Evolutionary conservation across 2,329 filamentous ascomycete species (phyloP), one percentile per base, ranked within the genome.

Genomic region (Aspergillus bombycis): DNA sequence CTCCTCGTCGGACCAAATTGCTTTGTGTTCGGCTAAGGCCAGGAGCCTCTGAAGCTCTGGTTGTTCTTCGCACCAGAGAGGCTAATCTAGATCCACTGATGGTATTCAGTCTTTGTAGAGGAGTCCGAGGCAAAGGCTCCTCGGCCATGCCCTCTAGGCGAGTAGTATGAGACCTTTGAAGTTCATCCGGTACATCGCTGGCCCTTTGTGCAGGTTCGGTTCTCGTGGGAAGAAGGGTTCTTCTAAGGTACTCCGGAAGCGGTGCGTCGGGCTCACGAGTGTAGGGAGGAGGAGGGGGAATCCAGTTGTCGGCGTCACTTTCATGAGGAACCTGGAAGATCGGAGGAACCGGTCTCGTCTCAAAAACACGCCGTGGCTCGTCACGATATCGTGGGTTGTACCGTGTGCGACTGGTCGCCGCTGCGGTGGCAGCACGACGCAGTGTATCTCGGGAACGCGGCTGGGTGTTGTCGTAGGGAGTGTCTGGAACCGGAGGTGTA

Each of bases 271-370:
- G 66, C 23, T 79, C 73, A 10, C 70, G 75, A 26, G 72, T 75
- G 64, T 96, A 96, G 1, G 91, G 91, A 3, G 92, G 92, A 10
- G 92, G 92, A 6, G 92, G 92, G 6, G 92, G 91, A 5, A 93
- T 90, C 92, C 92, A 96, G 70, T 94, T 92, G 71, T 95, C 92
- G 4, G 92, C 91, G 74, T 95, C 92, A 67, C 91, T 94, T 77
- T 95, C 92, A 75, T 95, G 91, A 4, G 92, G 92, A 69, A 93
- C 85, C 71, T 94, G 90, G 48, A 70, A 69, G 28, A 58, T 30
- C 19, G 61, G 62, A 21, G 65, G 63, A 32, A 63, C 60, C 26
- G 56, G 63, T 45, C 56, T 54, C 6, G 58, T 41, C 21, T 62
- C 62, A 26, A 86, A 83, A 8, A 89, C 88, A 54, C 64, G 71